Percentiles rank a stretch among this genome's conserved stretches.
phyloP scores from a whole-genome alignment of 2,329 filamentous ascomycete species.

The Pyrenochaeta sp. region DNA sequence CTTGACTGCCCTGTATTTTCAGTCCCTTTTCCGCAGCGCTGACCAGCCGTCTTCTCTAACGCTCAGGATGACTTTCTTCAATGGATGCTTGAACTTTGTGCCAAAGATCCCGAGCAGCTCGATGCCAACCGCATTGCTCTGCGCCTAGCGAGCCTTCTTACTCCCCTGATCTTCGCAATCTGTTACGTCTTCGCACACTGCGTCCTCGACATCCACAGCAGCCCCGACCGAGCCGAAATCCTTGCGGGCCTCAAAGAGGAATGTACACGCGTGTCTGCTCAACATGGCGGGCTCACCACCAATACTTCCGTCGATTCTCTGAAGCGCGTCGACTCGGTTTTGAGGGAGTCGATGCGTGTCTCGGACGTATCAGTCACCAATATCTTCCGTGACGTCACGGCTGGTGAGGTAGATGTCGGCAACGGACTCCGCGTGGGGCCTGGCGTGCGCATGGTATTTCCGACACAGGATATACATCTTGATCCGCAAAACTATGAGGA shows the following conservation, averaged over 20 bases:
- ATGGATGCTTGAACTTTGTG: conserved; percentile 3
- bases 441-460: conserved; percentile 7
- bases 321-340: conserved; percentile 4
- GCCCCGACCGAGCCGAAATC: neutral
- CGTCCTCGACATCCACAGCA: conserved; percentile 9
- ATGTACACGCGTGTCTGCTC: neutral
- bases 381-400: conserved; percentile 3
- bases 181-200: conserved; percentile 4
- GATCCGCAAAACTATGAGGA: conserved; percentile 4
- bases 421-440: neutral
- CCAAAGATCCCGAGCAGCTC: conserved; percentile 6
- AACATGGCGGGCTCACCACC: conserved; percentile 1
- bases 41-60: no score
- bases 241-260: conserved; percentile 4
- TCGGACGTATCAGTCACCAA: conserved; percentile 1
- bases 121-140: neutral
- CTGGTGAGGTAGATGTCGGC: conserved; percentile 4
- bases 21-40: neutral
- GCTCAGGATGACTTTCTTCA: conserved; percentile 12
- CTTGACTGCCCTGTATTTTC: neutral
- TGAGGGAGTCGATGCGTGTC: conserved; percentile 14
- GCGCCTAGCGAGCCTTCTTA: conserved; percentile 4
- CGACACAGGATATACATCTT: conserved; percentile 5
- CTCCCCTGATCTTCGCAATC: conserved; percentile 4
- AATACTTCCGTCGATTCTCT: conserved; percentile 5